Conservation (phyloP, 495 filamentous ascomycete species). For the Neurospora intermedia region DNA sequence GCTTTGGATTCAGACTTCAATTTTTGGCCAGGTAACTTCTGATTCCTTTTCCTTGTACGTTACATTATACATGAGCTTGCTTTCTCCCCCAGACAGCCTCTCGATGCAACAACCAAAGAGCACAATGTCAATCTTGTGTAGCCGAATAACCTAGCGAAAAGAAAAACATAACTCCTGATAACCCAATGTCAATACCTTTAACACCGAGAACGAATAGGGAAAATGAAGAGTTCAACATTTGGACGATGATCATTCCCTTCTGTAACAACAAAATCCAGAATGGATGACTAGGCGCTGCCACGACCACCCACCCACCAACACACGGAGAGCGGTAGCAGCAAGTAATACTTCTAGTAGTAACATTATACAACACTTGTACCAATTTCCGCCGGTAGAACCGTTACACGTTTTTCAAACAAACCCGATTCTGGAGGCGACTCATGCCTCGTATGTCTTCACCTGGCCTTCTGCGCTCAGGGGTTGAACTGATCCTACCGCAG, state of each 20-base stretch:
- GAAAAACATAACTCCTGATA: background rate
- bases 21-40: background rate
- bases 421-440: conserved; percentile 4
- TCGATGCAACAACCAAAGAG: background rate
- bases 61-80: background rate
- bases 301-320: background rate
- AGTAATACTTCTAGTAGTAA: background rate
- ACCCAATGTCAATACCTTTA: background rate
- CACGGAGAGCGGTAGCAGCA: background rate
- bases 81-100: background rate
- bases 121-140: background rate
- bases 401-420: background rate
- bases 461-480: conserved; percentile 55
- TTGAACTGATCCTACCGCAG: conserved; percentile 39
- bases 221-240: background rate
- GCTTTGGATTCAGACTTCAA: background rate
- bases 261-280: background rate
- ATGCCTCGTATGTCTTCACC: conserved; percentile 41
- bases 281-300: background rate
- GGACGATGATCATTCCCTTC: background rate
- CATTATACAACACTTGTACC: background rate
- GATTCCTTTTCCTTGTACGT: background rate
- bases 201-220: background rate
- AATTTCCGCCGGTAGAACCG: background rate
- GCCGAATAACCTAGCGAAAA: background rate